Evolutionary conservation across 306 rosid genomes (phyloP).

Genomic region (Rosa chinensis): DNA sequence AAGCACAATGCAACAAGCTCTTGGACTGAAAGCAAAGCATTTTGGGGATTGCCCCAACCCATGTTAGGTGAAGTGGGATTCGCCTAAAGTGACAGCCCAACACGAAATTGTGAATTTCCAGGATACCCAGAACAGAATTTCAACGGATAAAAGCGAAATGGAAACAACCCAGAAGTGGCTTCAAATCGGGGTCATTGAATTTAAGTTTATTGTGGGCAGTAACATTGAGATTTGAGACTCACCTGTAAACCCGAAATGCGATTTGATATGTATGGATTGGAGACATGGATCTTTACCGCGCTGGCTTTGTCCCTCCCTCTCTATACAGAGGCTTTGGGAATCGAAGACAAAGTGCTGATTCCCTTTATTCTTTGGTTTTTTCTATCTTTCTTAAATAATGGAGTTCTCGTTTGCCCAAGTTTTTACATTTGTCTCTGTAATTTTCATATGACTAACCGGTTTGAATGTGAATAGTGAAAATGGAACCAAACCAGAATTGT

Average conservation of each 20-base stretch:
- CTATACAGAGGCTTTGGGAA: conserved; percentile 32
- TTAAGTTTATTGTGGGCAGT: conserved; percentile 2
- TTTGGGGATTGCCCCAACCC: conserved; percentile 11
- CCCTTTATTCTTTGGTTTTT: not conserved
- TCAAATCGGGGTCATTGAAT: conserved; percentile 28
- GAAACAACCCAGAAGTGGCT: conserved; percentile 37
- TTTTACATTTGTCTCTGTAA: not conserved
- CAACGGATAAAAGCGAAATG: conserved; percentile 51
- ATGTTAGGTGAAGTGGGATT: conserved; percentile 50
- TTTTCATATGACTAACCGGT: not conserved
- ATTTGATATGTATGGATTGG: conserved; percentile 29
- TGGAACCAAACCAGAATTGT: too few relatives aligned
- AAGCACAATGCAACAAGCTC: conserved; percentile 51
- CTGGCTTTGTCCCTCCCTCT: conserved; percentile 24
- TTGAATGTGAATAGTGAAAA: too few relatives aligned
- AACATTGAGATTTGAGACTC: conserved; percentile 49
- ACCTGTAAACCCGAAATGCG: conserved; percentile 48
- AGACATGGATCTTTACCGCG: conserved; percentile 41
- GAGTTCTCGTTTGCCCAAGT: not conserved
- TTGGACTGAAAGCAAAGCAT: conserved; percentile 66
- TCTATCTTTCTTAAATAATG: not conserved
- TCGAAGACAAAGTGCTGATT: conserved; percentile 24
- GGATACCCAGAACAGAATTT: conserved; percentile 21
- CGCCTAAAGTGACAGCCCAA: conserved; percentile 59
- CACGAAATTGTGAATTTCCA: conserved; percentile 31